Evolutionary conservation across 1,284 basidiomycete species (phyloP).

Genomic region (Boletus sp.): DNA sequence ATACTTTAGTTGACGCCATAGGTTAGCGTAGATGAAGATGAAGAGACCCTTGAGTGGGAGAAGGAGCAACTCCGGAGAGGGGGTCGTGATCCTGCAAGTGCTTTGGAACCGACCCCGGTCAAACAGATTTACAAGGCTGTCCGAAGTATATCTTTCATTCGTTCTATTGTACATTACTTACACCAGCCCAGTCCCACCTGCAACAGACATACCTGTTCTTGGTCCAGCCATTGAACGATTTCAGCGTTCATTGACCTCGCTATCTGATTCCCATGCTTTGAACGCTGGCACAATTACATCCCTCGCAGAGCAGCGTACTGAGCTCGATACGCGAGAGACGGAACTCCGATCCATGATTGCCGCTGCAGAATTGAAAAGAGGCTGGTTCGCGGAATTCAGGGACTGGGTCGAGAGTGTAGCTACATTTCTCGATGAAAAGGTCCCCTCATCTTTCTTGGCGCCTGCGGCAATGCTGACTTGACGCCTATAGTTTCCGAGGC

Average conservation of each 20-base stretch:
- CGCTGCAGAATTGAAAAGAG: slow-evolving; percentile 75
- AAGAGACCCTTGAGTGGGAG: slow-evolving; percentile 91
- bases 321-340: slow-evolving; percentile 71
- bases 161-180: slow-evolving; percentile 14
- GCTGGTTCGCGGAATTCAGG: slow-evolving; percentile 83
- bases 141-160: slow-evolving; percentile 53
- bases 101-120: slow-evolving; percentile 29
- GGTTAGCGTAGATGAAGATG: slow-evolving; percentile 75
- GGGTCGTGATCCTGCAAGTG: slow-evolving; percentile 42
- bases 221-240: slow-evolving; percentile 55
- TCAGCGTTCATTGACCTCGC: slow-evolving; percentile 57
- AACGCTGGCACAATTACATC: slow-evolving; percentile 60
- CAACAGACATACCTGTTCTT: slow-evolving; percentile 56
- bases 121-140: slow-evolving; percentile 70
- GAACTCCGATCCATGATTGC: slow-evolving; percentile 80
- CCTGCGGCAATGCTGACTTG: slow-evolving; percentile 4
- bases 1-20: slow-evolving; percentile 14
- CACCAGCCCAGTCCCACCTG: slow-evolving; percentile 50
- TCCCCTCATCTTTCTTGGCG: slow-evolving; percentile 28
- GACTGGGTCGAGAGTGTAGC: slow-evolving; percentile 88
- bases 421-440: slow-evolving; percentile 90
- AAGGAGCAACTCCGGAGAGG: slow-evolving; percentile 80
- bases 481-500: slow-evolving; percentile 65
- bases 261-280: slow-evolving; percentile 68
- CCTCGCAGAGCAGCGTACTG: slow-evolving; percentile 63